These are phyloP conservation scores for Yamadazyma blattariae DNA, from an alignment of 1,139 yeast species.

Conservation along the genomic window DNA sequence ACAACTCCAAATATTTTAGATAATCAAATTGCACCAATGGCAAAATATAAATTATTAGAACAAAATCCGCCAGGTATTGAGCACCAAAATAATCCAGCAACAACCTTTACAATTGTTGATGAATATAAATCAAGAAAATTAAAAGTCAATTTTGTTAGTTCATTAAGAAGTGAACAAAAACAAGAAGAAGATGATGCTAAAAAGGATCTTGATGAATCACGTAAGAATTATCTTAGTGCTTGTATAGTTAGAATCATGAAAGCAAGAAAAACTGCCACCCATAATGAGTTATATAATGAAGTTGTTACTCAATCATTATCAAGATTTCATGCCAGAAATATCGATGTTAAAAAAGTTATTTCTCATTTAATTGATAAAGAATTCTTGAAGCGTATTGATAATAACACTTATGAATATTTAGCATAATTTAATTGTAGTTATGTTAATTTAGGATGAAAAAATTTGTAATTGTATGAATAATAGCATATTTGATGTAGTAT, in stretches of 20 bases:
- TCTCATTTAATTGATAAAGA: conserved; percentile 85
- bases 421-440: conserved; percentile 48
- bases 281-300: conserved; percentile 80
- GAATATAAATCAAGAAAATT: conserved; percentile 86
- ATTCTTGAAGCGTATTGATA: conserved; percentile 75
- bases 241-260: conserved; percentile 97
- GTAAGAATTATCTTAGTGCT: conserved; percentile 85
- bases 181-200: conserved; percentile 81
- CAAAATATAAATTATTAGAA: conserved; percentile 71
- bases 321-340: conserved; percentile 80
- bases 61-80: conserved; percentile 61
- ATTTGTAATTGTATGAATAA: too few relatives aligned
- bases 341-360: conserved; percentile 85
- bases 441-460: too few relatives aligned
- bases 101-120: conserved; percentile 66
- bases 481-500: too few relatives aligned
- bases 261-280: conserved; percentile 78
- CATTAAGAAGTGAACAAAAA: conserved; percentile 73
- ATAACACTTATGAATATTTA: conserved; percentile 74
- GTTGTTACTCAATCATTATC: conserved; percentile 83
- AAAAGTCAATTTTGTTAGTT: conserved; percentile 80
- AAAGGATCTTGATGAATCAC: conserved; percentile 82
- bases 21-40: conserved; percentile 73
- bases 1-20: conserved; percentile 65
- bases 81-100: conserved; percentile 45